These are phyloP conservation scores for Boletus subcaerulescens DNA, from an alignment of 768 basidiomycete genomes.

Conservation along the genomic window DNA sequence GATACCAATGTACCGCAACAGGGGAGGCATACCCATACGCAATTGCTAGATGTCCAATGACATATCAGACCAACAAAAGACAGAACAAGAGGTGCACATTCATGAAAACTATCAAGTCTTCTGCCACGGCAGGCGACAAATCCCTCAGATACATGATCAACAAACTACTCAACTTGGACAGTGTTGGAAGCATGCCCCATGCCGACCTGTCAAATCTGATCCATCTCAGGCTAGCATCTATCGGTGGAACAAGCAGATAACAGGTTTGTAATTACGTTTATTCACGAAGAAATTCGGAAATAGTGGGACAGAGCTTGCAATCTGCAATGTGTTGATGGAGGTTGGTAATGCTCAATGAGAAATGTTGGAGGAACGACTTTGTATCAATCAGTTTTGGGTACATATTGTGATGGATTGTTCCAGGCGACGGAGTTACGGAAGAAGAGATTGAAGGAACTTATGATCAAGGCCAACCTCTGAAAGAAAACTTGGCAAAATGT, in stretches of 20 bases:
- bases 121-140: constrained; percentile 40
- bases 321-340: constrained; percentile 49
- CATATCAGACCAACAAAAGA: neutral
- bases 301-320: constrained; percentile 63
- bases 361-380: constrained; percentile 66
- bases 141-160: constrained; percentile 64
- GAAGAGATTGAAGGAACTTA: too few relatives aligned
- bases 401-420: too few relatives aligned
- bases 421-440: too few relatives aligned
- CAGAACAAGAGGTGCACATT: constrained; percentile 28
- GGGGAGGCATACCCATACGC: constrained; percentile 51
- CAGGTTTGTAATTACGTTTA: constrained; percentile 51
- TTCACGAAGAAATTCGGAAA: constrained; percentile 63
- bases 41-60: constrained; percentile 46
- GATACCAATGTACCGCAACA: constrained; percentile 53
- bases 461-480: too few relatives aligned
- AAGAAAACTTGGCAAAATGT: too few relatives aligned
- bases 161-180: constrained; percentile 50
- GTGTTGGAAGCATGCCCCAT: constrained; percentile 66
- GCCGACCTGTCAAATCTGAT: constrained; percentile 67
- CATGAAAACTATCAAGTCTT: constrained; percentile 51
- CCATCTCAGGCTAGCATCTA: constrained; percentile 46
- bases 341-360: constrained; percentile 50
- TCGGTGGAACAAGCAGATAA: constrained; percentile 42
- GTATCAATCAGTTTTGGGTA: too few relatives aligned